Evolutionary conservation across 2,329 filamentous ascomycete species (phyloP), one percentile per base, ranked within the genome.

Genomic region (Curvularia eragrostidis): DNA sequence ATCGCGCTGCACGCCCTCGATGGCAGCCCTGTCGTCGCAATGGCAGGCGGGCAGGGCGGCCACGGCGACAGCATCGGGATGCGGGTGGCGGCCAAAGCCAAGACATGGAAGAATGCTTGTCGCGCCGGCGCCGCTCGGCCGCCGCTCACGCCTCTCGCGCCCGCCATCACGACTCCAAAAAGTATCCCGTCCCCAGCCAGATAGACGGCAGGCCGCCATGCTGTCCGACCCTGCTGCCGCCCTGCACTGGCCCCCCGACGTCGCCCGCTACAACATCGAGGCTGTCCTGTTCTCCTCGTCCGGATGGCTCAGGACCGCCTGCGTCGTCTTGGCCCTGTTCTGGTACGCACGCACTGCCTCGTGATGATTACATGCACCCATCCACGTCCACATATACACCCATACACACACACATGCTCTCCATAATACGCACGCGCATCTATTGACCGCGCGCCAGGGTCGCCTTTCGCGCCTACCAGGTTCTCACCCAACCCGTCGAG

Each of bases 401-500:
- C 28, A 30, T 30, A 15, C 9, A 34, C 5, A 34, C 13, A 1
- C 32, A 15, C 13, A n/a, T 34, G 32, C 2, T 12, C 13, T 21
- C 24, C 9, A 30, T 30, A 6, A 39, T 21, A 43, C 24, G 13
- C 24, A 52, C 26, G 41, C 42, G 15, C 44, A 47, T 18, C 19
- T 39, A 38, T 53, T 52, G 36, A 52, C 12, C 21, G 5, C 18
- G 47, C 23, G 3, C 44, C 32, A 95, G 91, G 92, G 85, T 97
- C 60, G 83, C 93, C 58, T 90, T 91, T 75, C 89, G 95, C 73
- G 91, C 92, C 61, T 92, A 90, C 80, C 91, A 93, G 74, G 95
- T 96, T 36, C 84, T 97, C 52, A 89, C 91, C 79, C 97, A 94
- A 69, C 93, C 94, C 23, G 92, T 97, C 55, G 91, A 94, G 56